Conservation (phyloP, 2,329 filamentous ascomycete genomes). For the Plectosphaerella sp. region DNA sequence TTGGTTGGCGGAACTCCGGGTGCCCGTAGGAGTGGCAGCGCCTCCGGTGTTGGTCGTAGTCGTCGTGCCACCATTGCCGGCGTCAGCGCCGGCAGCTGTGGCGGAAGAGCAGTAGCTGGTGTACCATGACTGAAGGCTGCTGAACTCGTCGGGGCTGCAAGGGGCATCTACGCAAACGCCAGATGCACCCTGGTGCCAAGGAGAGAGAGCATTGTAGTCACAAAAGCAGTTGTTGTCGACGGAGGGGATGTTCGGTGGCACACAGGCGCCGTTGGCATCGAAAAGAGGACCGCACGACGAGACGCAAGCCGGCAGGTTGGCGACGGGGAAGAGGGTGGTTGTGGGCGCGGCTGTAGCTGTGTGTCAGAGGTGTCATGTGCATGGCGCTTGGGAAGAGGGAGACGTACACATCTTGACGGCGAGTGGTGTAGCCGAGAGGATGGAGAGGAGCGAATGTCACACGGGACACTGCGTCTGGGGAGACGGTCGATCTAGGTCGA, state of each 20-base stretch:
- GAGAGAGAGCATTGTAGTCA: conserved; percentile 52
- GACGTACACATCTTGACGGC: conserved; percentile 11
- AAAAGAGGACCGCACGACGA: conserved; percentile 54
- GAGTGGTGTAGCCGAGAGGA: neutral
- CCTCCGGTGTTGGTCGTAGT: conserved; percentile 15
- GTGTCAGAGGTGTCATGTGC: neutral
- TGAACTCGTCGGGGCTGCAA: conserved; percentile 47
- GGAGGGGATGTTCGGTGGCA: conserved; percentile 49
- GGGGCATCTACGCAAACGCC: conserved; percentile 55
- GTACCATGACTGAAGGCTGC: conserved; percentile 67
- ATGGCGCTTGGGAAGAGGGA: no score
- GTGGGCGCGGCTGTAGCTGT: neutral
- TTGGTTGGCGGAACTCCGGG: neutral
- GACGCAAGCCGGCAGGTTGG: conserved; percentile 59
- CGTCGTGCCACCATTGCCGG: conserved; percentile 20
- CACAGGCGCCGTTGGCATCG: conserved; percentile 68
- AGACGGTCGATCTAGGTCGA: neutral
- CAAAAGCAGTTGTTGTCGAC: conserved; percentile 68
- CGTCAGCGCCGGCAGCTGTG: conserved; percentile 24
- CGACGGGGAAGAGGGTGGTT: conserved; percentile 54
- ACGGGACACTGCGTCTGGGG: neutral
- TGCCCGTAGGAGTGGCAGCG: conserved; percentile 1
- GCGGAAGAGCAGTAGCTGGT: conserved; percentile 56
- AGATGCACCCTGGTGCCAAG: conserved; percentile 31
- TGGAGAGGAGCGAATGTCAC: neutral